Conservation (phyloP, 2,329 filamentous ascomycete species). For the Xylaria sp. region DNA sequence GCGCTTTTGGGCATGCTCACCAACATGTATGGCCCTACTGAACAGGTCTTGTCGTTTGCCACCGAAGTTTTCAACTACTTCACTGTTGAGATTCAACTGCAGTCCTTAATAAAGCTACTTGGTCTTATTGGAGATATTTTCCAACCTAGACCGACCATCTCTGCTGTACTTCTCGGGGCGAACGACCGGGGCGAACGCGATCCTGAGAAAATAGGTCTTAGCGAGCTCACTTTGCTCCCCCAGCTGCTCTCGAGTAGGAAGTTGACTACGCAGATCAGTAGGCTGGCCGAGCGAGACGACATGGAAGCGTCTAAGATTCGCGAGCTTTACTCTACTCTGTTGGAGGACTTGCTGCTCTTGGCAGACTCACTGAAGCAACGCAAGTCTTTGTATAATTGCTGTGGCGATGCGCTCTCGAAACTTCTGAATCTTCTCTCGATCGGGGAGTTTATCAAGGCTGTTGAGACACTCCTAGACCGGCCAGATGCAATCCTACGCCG, state of each 20-base stretch:
- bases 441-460: slow-evolving; percentile 85
- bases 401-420: slow-evolving; percentile 75
- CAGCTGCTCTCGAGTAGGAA: slow-evolving; percentile 63
- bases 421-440: slow-evolving; percentile 86
- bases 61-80: slow-evolving; percentile 76
- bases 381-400: slow-evolving; percentile 61
- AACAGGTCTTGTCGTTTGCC: slow-evolving; percentile 75
- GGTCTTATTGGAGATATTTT: slow-evolving; percentile 77
- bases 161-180: slow-evolving; percentile 70
- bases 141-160: slow-evolving; percentile 74
- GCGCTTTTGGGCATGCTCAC: slow-evolving; percentile 87
- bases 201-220: slow-evolving; percentile 56
- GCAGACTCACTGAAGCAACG: slow-evolving; percentile 67
- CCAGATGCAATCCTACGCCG: slow-evolving; percentile 76
- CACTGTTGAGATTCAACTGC: slow-evolving; percentile 74
- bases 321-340: slow-evolving; percentile 69
- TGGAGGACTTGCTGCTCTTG: slow-evolving; percentile 69
- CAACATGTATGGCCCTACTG: slow-evolving; percentile 83
- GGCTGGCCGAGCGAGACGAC: slow-evolving; percentile 65
- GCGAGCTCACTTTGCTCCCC: slow-evolving; percentile 62
- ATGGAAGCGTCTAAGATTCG: slow-evolving; percentile 71
- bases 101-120: slow-evolving; percentile 78
- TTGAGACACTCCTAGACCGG: slow-evolving; percentile 79
- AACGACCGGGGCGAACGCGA: slow-evolving; percentile 55
- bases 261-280: slow-evolving; percentile 60